Percentiles rank a stretch among this genome's conserved stretches.
These are phyloP conservation scores for Dimargaris cristalligena DNA, from an alignment of 192 early-diverging fungal species.

Conservation along the genomic window DNA sequence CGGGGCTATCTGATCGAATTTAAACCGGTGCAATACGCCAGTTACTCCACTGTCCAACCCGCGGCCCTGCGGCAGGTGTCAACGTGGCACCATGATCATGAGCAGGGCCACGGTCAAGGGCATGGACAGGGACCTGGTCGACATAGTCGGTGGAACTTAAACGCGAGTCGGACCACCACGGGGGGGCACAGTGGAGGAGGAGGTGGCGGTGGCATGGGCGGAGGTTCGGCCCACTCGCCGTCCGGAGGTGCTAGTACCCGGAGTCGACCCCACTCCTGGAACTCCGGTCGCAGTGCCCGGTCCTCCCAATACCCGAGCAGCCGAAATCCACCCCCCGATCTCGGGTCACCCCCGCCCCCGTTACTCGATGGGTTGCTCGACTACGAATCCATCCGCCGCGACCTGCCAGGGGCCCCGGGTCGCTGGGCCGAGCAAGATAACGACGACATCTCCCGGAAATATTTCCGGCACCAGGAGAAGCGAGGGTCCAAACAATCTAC, in stretches of 20 bases:
- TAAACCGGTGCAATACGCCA: conserved; percentile 9
- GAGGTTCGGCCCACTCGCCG: not conserved
- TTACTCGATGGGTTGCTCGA: no score
- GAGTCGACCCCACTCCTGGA: not conserved
- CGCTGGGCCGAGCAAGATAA: conserved; percentile 5
- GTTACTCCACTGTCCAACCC: conserved; percentile 5
- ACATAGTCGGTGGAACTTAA: no score
- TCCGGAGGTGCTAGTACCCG: not conserved
- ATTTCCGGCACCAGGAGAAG: not conserved
- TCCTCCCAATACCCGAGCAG: no score
- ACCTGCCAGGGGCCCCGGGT: not conserved
- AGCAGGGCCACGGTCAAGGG: no score
- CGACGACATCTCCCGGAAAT: not conserved
- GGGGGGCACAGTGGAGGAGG: not conserved
- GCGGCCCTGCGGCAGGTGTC: not conserved
- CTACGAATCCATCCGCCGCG: not conserved
- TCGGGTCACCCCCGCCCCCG: no score
- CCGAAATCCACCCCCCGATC: no score
- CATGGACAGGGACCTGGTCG: no score
- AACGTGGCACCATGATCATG: no score
- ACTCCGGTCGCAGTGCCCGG: not conserved
- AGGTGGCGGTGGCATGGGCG: not conserved
- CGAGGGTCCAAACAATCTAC: not conserved
- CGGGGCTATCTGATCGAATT: conserved; percentile 26
- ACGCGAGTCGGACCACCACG: no score